These are phyloP conservation scores for Volvox reticuliferus DNA, from an alignment of 139 green algal species.

Conservation along the genomic window DNA sequence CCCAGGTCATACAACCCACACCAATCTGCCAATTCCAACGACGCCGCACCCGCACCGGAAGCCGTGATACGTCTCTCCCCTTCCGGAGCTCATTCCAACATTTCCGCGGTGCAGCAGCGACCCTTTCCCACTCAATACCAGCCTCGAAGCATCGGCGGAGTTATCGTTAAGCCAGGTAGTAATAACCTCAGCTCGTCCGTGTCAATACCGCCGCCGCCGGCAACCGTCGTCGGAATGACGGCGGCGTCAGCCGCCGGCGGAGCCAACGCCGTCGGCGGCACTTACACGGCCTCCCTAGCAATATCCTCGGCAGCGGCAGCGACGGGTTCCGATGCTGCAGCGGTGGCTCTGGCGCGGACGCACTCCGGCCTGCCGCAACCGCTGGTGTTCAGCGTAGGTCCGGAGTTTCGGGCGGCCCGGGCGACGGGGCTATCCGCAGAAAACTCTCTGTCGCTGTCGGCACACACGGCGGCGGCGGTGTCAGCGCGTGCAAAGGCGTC, in stretches of 20 bases:
- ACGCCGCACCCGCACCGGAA: neutral
- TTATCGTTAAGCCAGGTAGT: neutral
- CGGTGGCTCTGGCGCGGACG: neutral
- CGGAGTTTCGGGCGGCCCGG: slow-evolving; percentile 7
- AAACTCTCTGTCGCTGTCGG: slow-evolving; percentile 7
- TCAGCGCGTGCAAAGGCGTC: neutral
- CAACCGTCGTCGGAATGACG: neutral
- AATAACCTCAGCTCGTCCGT: neutral
- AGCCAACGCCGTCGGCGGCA: neutral
- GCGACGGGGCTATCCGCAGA: neutral
- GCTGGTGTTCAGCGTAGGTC: slow-evolving; percentile 37
- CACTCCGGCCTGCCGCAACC: slow-evolving; percentile 35
- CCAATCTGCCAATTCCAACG: neutral
- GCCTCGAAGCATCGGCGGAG: slow-evolving; percentile 17
- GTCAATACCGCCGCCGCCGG: too few relatives aligned
- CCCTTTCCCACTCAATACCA: slow-evolving; percentile 37
- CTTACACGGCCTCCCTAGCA: neutral
- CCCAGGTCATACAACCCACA: too few relatives aligned
- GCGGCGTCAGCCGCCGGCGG: neutral
- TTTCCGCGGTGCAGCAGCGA: neutral
- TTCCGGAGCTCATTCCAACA: neutral
- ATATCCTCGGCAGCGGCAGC: neutral
- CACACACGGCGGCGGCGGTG: slow-evolving; percentile 6
- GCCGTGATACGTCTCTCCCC: neutral
- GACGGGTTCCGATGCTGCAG: neutral